Conservation (phyloP, 495 filamentous ascomycete genomes). For the Aspergillus cavernicola region DNA sequence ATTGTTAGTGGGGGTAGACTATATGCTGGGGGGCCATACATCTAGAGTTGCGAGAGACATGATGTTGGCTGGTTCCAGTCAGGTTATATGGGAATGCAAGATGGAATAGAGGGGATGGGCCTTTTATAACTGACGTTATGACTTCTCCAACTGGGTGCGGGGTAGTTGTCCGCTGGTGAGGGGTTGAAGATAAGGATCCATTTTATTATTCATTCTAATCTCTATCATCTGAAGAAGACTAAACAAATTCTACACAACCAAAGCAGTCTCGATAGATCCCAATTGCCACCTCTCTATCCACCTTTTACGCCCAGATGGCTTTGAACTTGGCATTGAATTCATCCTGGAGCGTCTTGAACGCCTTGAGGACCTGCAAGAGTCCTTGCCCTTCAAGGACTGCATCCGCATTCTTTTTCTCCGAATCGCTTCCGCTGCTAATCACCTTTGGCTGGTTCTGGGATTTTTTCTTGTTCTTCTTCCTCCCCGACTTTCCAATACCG, state of each 20-base stretch:
- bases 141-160: slow-evolving; percentile 19
- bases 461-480: too few species aligned
- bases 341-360: slow-evolving; percentile 51
- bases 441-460: not conserved
- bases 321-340: slow-evolving; percentile 67
- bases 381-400: slow-evolving; percentile 19
- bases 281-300: too few species aligned
- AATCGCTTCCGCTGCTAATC: not conserved
- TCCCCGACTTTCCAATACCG: too few species aligned
- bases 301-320: slow-evolving; percentile 46
- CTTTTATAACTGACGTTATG: not conserved
- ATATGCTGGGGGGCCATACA: slow-evolving; percentile 18
- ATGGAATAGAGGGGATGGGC: not conserved
- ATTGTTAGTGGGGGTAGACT: not conserved
- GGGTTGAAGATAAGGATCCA: slow-evolving; percentile 1
- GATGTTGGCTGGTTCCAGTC: not conserved
- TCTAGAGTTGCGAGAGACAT: slow-evolving; percentile 45
- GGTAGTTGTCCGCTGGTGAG: slow-evolving; percentile 1
- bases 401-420: not conserved
- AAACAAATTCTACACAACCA: too few species aligned
- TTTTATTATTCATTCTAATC: not conserved
- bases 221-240: not conserved
- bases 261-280: too few species aligned
- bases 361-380: slow-evolving; percentile 45
- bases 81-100: not conserved